Evolutionary conservation across 2,329 filamentous ascomycete genomes (phyloP), one percentile per base, ranked within the genome.

Genomic region (Neofusicoccum kwambonambiense): DNA sequence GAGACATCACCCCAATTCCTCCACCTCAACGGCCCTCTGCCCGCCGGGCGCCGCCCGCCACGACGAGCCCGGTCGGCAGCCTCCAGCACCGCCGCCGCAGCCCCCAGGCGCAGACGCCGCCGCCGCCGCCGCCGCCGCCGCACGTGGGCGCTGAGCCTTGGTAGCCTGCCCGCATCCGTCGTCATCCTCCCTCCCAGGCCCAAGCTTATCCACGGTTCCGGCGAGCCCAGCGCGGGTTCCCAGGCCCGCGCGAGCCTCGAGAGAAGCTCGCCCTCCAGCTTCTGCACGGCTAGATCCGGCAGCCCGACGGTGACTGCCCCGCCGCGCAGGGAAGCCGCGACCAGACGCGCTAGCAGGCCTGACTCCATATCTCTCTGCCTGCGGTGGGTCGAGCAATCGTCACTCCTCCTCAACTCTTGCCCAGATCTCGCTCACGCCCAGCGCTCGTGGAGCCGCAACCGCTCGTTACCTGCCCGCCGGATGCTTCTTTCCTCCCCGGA

Each of bases 81-180:
- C 37, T 62, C 52, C 52, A 39, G 52, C 52, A 42, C 11, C 52
- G 19, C 37, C 51, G n/a, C 19, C 34, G 15, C 42, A 22, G 39
- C 22, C 41, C 57, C 27, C 27, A 31, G 4, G 27, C 27, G 27
- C 27, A 31, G 27, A 7, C 27, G 27, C 27, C 27, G 27, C 27
- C 27, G 27, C 27, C 19, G 19, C 34, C 44, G 34, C 58, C 51
- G n/a, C n/a, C n/a, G 62, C 62, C 51, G 19, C 19, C 19, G 62
- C 62, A 64, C 62, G 62, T 64, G 62, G 51, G 44, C 60, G 17
- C 45, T 35, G 35, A 41, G 22, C 35, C 37, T 51, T 62, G 60
- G 58, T 62, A n/a, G 13, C n/a, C 34, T 50, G 62, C 62, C 62
- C 62, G 62, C 62, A 58, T 58, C 51, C 62, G 62, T 64, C 62